Evolutionary conservation across 495 filamentous ascomycete genomes (phyloP).

Genomic region (Cladorrhinum samala): DNA sequence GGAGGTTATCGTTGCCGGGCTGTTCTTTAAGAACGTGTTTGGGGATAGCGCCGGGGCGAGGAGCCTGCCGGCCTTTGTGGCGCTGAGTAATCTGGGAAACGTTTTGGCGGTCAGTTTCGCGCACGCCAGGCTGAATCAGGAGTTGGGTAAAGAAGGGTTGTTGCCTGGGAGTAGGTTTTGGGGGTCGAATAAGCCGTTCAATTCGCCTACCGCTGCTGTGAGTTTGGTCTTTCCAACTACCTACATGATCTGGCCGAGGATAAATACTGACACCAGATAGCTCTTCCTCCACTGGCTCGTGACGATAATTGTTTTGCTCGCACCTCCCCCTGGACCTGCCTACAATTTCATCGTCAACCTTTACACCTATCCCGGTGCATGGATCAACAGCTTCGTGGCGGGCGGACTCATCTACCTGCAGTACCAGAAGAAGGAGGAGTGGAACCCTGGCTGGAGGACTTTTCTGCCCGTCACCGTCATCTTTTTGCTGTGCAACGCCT

Average conservation of each 20-base stretch:
- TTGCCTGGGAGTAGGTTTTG: not conserved
- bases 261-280: not conserved
- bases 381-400: slow-evolving; percentile 51
- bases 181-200: slow-evolving; percentile 52
- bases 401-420: slow-evolving; percentile 45
- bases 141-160: slow-evolving; percentile 41
- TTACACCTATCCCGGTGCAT: slow-evolving; percentile 40
- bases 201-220: slow-evolving; percentile 42
- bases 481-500: slow-evolving; percentile 44
- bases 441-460: slow-evolving; percentile 39
- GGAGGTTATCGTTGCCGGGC: slow-evolving; percentile 38
- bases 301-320: slow-evolving; percentile 41
- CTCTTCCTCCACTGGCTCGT: slow-evolving; percentile 44
- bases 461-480: slow-evolving; percentile 41
- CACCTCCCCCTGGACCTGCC: slow-evolving; percentile 37
- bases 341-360: slow-evolving; percentile 33
- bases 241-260: not conserved
- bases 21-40: slow-evolving; percentile 45
- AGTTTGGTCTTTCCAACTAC: slow-evolving; percentile 2
- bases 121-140: slow-evolving; percentile 61
- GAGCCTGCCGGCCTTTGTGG: slow-evolving; percentile 37
- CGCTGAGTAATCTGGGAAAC: slow-evolving; percentile 59
- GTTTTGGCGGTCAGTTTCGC: slow-evolving; percentile 39
- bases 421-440: slow-evolving; percentile 36
- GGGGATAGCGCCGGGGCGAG: slow-evolving; percentile 19